Percentiles rank a stretch among this genome's conserved stretches.
Conservation (phyloP, 768 basidiomycete genomes). For the Auriscalpium vulgare region DNA sequence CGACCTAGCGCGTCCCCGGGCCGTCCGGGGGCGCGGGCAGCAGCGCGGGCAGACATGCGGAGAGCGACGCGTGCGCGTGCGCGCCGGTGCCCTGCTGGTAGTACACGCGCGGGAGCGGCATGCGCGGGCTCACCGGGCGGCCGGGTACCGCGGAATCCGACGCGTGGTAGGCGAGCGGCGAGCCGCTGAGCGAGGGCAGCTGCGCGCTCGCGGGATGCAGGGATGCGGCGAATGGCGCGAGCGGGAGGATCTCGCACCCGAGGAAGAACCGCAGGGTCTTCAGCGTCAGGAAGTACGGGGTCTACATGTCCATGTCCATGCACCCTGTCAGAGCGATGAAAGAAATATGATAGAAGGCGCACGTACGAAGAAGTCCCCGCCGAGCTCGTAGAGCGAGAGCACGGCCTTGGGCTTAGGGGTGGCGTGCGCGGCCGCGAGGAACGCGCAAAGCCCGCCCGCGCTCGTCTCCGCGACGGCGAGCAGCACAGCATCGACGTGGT, state of each 20-base stretch:
- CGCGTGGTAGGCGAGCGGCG: constrained; percentile 39
- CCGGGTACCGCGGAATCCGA: constrained; percentile 40
- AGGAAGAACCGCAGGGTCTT: constrained; percentile 46
- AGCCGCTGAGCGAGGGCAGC: constrained; percentile 29
- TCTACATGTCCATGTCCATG: constrained; percentile 26
- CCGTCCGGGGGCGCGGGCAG: background rate
- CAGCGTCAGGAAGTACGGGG: constrained; percentile 38
- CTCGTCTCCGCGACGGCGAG: constrained; percentile 52
- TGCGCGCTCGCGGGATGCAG: constrained; percentile 33
- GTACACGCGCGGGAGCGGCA: constrained; percentile 48
- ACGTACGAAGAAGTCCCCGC: constrained; percentile 47
- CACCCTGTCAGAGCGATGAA: background rate
- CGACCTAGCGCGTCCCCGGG: too few relatives aligned
- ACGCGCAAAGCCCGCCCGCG: constrained; percentile 56
- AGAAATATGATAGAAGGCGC: background rate
- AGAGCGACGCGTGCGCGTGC: constrained; percentile 35
- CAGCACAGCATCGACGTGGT: constrained; percentile 30
- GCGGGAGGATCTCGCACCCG: constrained; percentile 48
- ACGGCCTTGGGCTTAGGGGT: constrained; percentile 30
- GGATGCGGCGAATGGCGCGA: constrained; percentile 36
- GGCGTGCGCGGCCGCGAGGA: constrained; percentile 49
- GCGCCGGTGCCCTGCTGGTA: constrained; percentile 50
- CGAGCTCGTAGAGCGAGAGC: constrained; percentile 54
- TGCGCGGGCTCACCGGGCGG: constrained; percentile 54
- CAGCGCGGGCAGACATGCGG: constrained; percentile 28